Percentiles rank a stretch among this genome's conserved stretches.
Evolutionary conservation across 805 yeast species (phyloP).

Genomic region (Tetrapisispora pingtungensis): DNA sequence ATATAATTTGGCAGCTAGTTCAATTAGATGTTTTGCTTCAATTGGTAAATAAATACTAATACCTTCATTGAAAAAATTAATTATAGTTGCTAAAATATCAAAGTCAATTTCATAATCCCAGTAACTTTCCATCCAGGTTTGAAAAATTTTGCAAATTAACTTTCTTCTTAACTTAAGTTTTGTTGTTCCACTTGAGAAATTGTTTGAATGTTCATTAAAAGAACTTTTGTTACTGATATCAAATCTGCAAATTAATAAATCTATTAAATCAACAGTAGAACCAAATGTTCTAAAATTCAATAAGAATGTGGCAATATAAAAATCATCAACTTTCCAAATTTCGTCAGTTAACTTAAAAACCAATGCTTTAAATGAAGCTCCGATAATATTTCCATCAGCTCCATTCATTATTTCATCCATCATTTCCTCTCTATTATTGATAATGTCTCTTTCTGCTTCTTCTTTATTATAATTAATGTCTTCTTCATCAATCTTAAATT

Average conservation of each 20-base stretch:
- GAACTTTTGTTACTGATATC: conserved; percentile 37
- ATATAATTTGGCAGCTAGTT: conserved; percentile 47
- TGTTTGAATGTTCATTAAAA: conserved; percentile 26
- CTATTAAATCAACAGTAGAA: conserved; percentile 54
- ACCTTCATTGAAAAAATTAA: conserved; percentile 74
- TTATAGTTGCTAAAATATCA: conserved; percentile 52
- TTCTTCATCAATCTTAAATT: conserved; percentile 25
- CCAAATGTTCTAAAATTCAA: conserved; percentile 68
- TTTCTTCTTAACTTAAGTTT: conserved; percentile 52
- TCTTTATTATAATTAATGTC: conserved; percentile 1
- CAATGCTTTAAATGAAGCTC: conserved; percentile 63
- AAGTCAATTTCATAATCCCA: conserved; percentile 66
- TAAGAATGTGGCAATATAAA: conserved; percentile 64
- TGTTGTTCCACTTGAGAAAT: conserved; percentile 32
- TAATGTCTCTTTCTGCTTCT: conserved; percentile 3
- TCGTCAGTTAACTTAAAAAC: conserved; percentile 62
- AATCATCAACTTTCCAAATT: conserved; percentile 48
- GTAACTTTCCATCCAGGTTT: conserved; percentile 81
- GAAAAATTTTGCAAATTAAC: conserved; percentile 57
- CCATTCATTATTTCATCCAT: conserved; percentile 33
- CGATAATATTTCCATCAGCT: conserved; percentile 43
- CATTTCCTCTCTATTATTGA: conserved; percentile 19
- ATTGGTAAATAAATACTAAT: conserved; percentile 51
- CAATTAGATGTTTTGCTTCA: conserved; percentile 53
- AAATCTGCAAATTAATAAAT: conserved; percentile 56